These are phyloP conservation scores for Pestalotiopsis sp. DNA, from an alignment of 2,329 filamentous ascomycete genomes.

Conservation along the genomic window DNA sequence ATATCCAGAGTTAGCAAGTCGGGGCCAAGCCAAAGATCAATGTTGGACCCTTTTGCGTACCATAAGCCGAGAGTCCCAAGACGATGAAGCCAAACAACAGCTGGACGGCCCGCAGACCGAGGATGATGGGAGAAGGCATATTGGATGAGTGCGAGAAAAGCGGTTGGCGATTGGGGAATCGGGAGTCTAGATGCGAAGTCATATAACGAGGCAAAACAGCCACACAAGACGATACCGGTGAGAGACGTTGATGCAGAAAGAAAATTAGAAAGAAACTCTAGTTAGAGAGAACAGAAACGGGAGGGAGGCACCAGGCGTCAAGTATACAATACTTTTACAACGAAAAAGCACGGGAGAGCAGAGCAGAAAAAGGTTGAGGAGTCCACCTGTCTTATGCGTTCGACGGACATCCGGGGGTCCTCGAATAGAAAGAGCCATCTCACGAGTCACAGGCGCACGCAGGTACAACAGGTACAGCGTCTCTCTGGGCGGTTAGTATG, in stretches of 20 bases:
- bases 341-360: slow-evolving; percentile 1
- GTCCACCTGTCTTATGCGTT: slow-evolving; percentile 22
- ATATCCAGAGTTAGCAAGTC: background rate
- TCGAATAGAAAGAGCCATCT: slow-evolving; percentile 19
- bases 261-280: slow-evolving; percentile 15
- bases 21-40: background rate
- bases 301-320: slow-evolving; percentile 25
- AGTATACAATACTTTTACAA: background rate
- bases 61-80: slow-evolving; percentile 50
- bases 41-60: slow-evolving; percentile 33
- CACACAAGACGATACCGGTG: slow-evolving; percentile 13
- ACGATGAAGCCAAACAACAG: slow-evolving; percentile 45
- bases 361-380: slow-evolving; percentile 16
- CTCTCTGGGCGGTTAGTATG: background rate
- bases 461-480: background rate
- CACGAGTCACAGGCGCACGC: background rate
- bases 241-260: slow-evolving; percentile 13
- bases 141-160: slow-evolving; percentile 24
- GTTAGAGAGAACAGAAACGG: slow-evolving; percentile 2
- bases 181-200: slow-evolving; percentile 29
- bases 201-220: slow-evolving; percentile 22
- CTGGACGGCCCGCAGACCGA: slow-evolving; percentile 48
- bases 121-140: slow-evolving; percentile 42
- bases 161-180: slow-evolving; percentile 27
- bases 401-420: slow-evolving; percentile 15